phyloP scores from a whole-genome alignment of 805 yeast genomes.

The Kodamaea sagamina region DNA sequence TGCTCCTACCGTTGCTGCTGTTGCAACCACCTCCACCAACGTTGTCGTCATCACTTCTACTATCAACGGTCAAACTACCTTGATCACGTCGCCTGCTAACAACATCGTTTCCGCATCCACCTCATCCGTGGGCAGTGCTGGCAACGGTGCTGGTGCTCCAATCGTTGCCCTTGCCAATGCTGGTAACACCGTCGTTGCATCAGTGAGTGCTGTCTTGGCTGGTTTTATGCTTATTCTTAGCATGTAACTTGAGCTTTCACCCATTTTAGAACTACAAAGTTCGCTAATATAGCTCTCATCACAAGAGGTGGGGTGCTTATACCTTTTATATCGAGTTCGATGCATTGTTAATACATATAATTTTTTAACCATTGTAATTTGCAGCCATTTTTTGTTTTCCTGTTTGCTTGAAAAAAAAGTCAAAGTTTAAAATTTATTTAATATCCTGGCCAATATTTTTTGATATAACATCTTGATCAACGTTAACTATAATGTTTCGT shows the following conservation, averaged over 20 bases:
- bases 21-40: neutral
- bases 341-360: slow-evolving; percentile 1
- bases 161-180: slow-evolving; percentile 14
- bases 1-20: slow-evolving; percentile 4
- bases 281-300: slow-evolving; percentile 2
- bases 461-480: too few relatives aligned
- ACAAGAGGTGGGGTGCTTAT: neutral
- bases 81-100: slow-evolving; percentile 9
- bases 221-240: slow-evolving; percentile 15
- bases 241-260: slow-evolving; percentile 13
- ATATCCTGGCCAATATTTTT: too few relatives aligned
- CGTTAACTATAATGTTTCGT: too few relatives aligned
- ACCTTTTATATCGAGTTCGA: slow-evolving; percentile 6
- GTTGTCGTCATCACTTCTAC: slow-evolving; percentile 12
- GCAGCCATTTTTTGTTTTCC: too few relatives aligned
- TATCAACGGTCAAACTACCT: slow-evolving; percentile 9
- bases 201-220: slow-evolving; percentile 14
- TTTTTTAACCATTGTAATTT: slow-evolving; percentile 1
- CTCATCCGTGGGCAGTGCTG: slow-evolving; percentile 4
- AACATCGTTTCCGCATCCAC: slow-evolving; percentile 6
- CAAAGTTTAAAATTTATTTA: too few relatives aligned
- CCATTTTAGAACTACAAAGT: neutral
- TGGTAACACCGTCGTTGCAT: slow-evolving; percentile 12
- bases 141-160: slow-evolving; percentile 8
- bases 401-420: too few relatives aligned